A percentile compares a stretch with the other conserved stretches of the same genome.
These are phyloP conservation scores for Trichoderma virens DNA, from an alignment of 495 filamentous ascomycete genomes.

Conservation along the genomic window DNA sequence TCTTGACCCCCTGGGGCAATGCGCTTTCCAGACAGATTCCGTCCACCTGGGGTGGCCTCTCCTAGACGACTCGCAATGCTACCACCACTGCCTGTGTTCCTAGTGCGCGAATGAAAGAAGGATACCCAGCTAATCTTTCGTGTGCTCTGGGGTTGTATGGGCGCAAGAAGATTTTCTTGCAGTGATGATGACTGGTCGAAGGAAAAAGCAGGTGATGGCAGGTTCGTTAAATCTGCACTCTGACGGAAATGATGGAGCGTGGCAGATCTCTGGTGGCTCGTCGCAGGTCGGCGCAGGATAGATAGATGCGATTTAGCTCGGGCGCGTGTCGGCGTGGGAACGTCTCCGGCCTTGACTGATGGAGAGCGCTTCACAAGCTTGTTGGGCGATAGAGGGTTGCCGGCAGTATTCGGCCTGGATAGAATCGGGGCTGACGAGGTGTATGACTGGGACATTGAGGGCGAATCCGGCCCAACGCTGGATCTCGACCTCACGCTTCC, in stretches of 20 bases:
- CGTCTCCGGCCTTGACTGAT: constrained; percentile 38
- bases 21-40: constrained; percentile 20
- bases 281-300: constrained; percentile 67
- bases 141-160: not conserved
- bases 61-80: constrained; percentile 17
- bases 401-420: constrained; percentile 26
- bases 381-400: constrained; percentile 55
- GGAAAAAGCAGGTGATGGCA: constrained; percentile 22
- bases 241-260: constrained; percentile 49
- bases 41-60: constrained; percentile 16
- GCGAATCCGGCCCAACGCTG: constrained; percentile 59
- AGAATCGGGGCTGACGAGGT: constrained; percentile 62
- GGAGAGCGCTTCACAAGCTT: constrained; percentile 82
- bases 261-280: constrained; percentile 77
- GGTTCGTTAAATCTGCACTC: constrained; percentile 14
- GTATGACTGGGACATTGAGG: constrained; percentile 62
- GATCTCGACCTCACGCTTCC: constrained; percentile 51
- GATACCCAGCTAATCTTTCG: constrained; percentile 30
- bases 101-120: constrained; percentile 35
- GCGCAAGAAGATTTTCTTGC: constrained; percentile 16
- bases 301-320: constrained; percentile 47
- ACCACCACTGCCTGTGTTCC: constrained; percentile 12
- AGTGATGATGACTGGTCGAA: constrained; percentile 26
- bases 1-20: constrained; percentile 15
- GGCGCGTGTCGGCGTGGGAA: constrained; percentile 23